These are phyloP conservation scores for Apiotrichum veenhuisii DNA, from an alignment of 1,284 basidiomycete species.

Conservation along the genomic window DNA sequence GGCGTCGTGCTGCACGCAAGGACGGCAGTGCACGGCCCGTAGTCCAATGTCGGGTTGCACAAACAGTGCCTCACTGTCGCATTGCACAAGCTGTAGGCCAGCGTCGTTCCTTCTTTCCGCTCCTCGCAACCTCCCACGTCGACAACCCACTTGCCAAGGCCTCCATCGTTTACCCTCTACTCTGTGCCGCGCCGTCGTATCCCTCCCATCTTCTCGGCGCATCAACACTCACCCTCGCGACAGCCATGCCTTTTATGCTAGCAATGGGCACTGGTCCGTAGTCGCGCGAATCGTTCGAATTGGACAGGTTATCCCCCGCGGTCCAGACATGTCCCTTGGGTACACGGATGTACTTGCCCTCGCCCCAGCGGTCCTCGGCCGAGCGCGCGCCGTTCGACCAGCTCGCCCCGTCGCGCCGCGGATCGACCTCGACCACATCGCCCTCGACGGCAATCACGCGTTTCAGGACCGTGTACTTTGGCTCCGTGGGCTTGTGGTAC, in stretches of 20 bases:
- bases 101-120: too few species aligned
- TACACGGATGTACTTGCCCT: conserved; percentile 53
- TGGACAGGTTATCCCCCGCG: conserved; percentile 79
- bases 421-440: conserved; percentile 81
- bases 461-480: conserved; percentile 70
- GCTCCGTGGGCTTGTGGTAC: conserved; percentile 68
- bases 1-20: too few species aligned
- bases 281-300: conserved; percentile 78
- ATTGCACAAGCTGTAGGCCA: too few species aligned
- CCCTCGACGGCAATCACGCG: conserved; percentile 86
- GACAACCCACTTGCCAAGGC: too few species aligned
- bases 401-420: conserved; percentile 54
- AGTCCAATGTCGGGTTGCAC: too few species aligned
- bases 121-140: too few species aligned
- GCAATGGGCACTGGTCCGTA: conserved; percentile 90
- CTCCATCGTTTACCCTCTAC: not conserved
- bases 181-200: too few species aligned
- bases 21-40: too few species aligned
- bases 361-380: not conserved
- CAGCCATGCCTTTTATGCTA: conserved; percentile 70
- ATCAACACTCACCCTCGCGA: conserved; percentile 69
- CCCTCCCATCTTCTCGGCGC: not conserved
- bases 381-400: conserved; percentile 3
- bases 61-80: too few species aligned
- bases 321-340: conserved; percentile 89